phyloP scores from a whole-genome alignment of 768 basidiomycete species.

The Russula compacta region DNA sequence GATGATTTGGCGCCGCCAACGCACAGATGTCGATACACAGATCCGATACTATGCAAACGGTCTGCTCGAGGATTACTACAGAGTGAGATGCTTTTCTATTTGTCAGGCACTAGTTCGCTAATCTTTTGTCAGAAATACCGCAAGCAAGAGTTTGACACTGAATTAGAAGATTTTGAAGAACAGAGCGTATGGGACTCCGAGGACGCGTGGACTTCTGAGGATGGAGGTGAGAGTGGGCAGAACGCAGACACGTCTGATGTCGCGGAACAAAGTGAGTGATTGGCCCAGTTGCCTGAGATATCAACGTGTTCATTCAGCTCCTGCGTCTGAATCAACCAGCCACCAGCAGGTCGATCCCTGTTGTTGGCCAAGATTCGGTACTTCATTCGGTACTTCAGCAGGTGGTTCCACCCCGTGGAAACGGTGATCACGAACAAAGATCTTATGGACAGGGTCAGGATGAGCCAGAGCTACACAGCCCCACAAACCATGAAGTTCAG shows the following conservation, averaged over 20 bases:
- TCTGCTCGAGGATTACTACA: slow-evolving; percentile 15
- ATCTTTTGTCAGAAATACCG: slow-evolving; percentile 1
- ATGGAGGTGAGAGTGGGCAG: neutral
- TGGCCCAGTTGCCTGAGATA: no score
- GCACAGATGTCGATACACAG: slow-evolving; percentile 14
- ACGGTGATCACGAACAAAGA: neutral
- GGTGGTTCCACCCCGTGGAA: neutral
- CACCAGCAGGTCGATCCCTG: neutral
- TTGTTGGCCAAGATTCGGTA: neutral
- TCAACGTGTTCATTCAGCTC: neutral
- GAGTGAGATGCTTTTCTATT: neutral
- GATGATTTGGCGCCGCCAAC: slow-evolving; percentile 14
- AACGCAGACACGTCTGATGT: neutral
- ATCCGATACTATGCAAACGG: slow-evolving; percentile 14
- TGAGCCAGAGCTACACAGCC: neutral
- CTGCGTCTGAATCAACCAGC: neutral
- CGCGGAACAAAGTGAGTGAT: neutral
- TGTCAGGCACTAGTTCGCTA: neutral
- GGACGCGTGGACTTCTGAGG: slow-evolving; percentile 13
- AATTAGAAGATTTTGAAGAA: neutral
- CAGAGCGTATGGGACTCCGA: slow-evolving; percentile 11
- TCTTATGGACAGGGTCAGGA: neutral
- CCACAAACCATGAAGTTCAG: neutral
- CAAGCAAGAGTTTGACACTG: slow-evolving; percentile 9
- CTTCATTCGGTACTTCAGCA: neutral